These are phyloP conservation scores for Plasmodium vivax DNA, from an alignment of 169 alveolate species.

Conservation along the genomic window DNA sequence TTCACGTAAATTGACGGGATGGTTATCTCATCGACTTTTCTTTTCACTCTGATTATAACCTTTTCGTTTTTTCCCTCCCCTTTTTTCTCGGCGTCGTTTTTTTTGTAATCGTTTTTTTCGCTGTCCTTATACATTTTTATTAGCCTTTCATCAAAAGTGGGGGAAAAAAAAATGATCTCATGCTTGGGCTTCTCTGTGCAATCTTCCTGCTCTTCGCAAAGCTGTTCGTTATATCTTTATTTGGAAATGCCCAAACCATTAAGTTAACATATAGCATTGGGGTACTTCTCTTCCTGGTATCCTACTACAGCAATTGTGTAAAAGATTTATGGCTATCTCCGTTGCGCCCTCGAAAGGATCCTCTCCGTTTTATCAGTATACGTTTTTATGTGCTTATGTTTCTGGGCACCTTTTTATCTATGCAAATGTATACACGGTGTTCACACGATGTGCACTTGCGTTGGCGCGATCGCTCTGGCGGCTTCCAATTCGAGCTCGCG, in stretches of 20 bases:
- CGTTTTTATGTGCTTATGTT: neutral
- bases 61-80: constrained; percentile 21
- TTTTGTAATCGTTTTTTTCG: neutral
- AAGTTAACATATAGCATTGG: neutral
- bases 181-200: neutral
- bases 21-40: constrained; percentile 63
- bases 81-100: neutral
- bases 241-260: neutral
- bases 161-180: neutral
- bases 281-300: neutral
- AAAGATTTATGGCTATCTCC: neutral
- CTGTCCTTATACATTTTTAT: constrained; percentile 49
- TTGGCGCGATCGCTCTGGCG: neutral
- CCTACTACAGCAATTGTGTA: neutral
- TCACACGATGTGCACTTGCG: neutral
- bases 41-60: constrained; percentile 67
- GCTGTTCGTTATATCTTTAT: neutral
- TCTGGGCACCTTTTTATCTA: neutral
- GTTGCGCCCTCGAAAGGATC: neutral
- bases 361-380: neutral
- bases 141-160: neutral
- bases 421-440: neutral
- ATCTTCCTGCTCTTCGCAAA: neutral
- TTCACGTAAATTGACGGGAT: constrained; percentile 66
- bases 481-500: neutral